These are phyloP conservation scores for Nannizziopsis arthrosporioides DNA, from an alignment of 2,329 filamentous ascomycete genomes.

Conservation along the genomic window DNA sequence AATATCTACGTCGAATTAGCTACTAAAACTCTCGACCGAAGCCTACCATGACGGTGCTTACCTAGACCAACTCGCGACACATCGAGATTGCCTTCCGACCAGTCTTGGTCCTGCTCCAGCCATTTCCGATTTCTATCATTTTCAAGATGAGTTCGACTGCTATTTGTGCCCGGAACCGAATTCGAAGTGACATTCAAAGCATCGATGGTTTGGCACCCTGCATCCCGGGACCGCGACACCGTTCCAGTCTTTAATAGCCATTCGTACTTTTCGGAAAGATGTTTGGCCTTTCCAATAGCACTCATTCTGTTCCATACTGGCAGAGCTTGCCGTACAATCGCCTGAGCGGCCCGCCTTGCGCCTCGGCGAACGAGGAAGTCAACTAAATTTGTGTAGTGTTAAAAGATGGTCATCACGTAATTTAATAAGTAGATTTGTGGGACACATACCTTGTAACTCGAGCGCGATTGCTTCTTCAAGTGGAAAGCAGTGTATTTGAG, in stretches of 20 bases:
- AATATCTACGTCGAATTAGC: slow-evolving; percentile 43
- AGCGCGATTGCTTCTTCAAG: slow-evolving; percentile 49
- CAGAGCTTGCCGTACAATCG: slow-evolving; percentile 47
- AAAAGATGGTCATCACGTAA: neutral
- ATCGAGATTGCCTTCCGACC: slow-evolving; percentile 30
- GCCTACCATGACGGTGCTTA: slow-evolving; percentile 15
- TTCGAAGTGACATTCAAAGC: slow-evolving; percentile 31
- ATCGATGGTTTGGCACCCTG: slow-evolving; percentile 46
- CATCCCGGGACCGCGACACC: slow-evolving; percentile 42
- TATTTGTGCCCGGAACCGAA: slow-evolving; percentile 21
- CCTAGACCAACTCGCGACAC: slow-evolving; percentile 33
- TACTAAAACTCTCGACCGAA: neutral
- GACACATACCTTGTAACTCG: slow-evolving; percentile 44
- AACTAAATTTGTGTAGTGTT: slow-evolving; percentile 31
- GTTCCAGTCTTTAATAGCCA: slow-evolving; percentile 48
- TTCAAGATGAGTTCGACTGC: slow-evolving; percentile 25
- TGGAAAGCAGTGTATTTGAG: slow-evolving; percentile 45
- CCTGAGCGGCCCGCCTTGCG: slow-evolving; percentile 47
- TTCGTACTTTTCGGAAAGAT: slow-evolving; percentile 48
- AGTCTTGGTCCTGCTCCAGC: slow-evolving; percentile 33
- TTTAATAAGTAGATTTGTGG: neutral
- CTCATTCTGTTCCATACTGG: slow-evolving; percentile 48
- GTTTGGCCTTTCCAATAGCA: slow-evolving; percentile 47
- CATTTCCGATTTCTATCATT: slow-evolving; percentile 33
- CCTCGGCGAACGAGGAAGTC: slow-evolving; percentile 48